Evolutionary conservation across 2,329 filamentous ascomycete genomes (phyloP), one percentile per base, ranked within the genome.

Genomic region (Trichoderma sp.): DNA sequence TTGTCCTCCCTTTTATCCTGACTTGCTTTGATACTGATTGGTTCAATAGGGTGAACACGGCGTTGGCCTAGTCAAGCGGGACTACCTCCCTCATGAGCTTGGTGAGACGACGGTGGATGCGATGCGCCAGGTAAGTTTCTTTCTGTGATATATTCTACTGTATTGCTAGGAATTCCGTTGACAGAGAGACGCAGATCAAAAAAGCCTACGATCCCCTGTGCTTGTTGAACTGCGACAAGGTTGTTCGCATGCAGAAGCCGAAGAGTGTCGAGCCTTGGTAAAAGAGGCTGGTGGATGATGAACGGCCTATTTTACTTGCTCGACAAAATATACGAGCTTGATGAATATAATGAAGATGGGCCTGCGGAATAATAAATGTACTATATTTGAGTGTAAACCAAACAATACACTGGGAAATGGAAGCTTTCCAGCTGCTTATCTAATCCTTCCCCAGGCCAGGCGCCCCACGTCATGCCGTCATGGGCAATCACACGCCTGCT

Each of bases 61-160:
- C 52, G 90, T 96, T 65, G 92, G 92, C 7, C 82, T 96, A 59
- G 91, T 95, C 68, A 96, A 96, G 86, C 84, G 92, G 73, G 92
- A 96, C 76, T 95, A 95, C 76, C 84, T 96, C 54, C 85, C 88
- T 11, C 90, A 94, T 75, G 92, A 96, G 80, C 82, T 96, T 51
- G 91, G 92, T 14, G 83, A 88, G 77, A 83, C 81, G 14, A 93
- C 92, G 0, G 91, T 96, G 10, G 91, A 94, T 80, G 84, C 90
- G 26, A 96, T 96, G 92, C 87, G 92, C 79, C 92, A 90, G 85
- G 89, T 91, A 79, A 74, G 83, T 79, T 28, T 18, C 4, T n/a
- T 28, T 14, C 51, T 28, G 34, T 16, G 21, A 28, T 30, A 16
- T 14, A 24, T 24, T 46, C 34, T n/a, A 43, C 4, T 46, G 8